These are phyloP conservation scores for Colletotrichum sp. DNA, from an alignment of 2,329 filamentous ascomycete species.

Conservation along the genomic window DNA sequence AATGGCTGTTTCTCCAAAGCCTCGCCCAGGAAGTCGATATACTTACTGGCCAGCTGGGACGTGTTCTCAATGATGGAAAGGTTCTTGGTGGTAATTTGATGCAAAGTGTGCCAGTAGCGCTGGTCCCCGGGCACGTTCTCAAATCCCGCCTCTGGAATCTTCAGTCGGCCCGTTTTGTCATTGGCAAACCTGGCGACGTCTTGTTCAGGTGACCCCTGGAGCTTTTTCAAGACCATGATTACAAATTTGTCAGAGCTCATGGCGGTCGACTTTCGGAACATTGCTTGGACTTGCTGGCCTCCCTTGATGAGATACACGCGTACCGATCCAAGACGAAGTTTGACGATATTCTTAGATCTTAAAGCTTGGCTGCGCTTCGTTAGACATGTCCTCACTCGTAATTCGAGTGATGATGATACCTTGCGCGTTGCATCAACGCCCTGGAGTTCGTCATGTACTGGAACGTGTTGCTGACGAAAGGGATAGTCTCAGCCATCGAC, in stretches of 20 bases:
- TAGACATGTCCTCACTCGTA: not conserved
- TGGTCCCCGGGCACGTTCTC: conserved; percentile 18
- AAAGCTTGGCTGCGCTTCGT: not conserved
- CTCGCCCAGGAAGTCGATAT: conserved; percentile 12
- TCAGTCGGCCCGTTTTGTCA: conserved; percentile 23
- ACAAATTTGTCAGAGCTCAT: conserved; percentile 24
- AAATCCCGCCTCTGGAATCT: conserved; percentile 18
- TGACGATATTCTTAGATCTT: conserved; percentile 1
- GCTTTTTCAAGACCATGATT: conserved; percentile 7
- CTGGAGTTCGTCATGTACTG: conserved; percentile 20
- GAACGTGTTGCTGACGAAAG: conserved; percentile 22
- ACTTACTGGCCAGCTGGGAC: conserved; percentile 11
- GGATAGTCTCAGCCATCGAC: conserved; percentile 16
- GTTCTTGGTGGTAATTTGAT: conserved; percentile 19
- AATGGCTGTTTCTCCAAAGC: conserved; percentile 11
- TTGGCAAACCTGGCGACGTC: conserved; percentile 13
- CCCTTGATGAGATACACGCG: conserved; percentile 21
- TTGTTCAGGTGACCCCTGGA: conserved; percentile 6
- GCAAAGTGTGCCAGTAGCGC: conserved; percentile 26
- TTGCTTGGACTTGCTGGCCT: conserved; percentile 10
- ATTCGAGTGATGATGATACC: not conserved
- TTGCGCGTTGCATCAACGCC: conserved; percentile 15
- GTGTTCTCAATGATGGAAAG: conserved; percentile 16
- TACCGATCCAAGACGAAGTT: conserved; percentile 14
- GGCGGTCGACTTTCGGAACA: conserved; percentile 21